Base-by-base conservation (phyloP, 2,329 filamentous ascomycete genomes). In the Cercospora berteroae region DNA sequence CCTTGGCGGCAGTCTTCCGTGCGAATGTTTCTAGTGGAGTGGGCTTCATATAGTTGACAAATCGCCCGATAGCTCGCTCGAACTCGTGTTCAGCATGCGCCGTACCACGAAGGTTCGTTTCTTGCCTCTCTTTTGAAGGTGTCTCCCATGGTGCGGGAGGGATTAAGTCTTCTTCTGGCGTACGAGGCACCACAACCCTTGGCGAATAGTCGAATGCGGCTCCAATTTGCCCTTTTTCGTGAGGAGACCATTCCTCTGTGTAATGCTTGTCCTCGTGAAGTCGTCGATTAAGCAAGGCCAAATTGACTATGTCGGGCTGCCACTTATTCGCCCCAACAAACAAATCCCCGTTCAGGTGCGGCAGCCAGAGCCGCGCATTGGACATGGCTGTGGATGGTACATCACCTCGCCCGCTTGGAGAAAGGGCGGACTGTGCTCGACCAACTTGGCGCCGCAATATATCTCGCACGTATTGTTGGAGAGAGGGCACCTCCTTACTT, bases 1-100 rank as follows among this genome's bases (percentile, higher is more conserved):
- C 75, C 7, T 78, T 67, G 25, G 77, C 72, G 16, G 82, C 67
- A 4, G 76, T 73, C 61, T 72, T 72, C 39, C 80, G 74, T 5
- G 79, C 80, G 18, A 74, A 69, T 20, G 75, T 70, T 75, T 88
- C 86, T 12, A 72, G 70, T 13, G 69, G 67, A 12, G 77, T 83
- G 13, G 81, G 83, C 20, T 75, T 75, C 65, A 84, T 75, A 68
- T 82, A 86, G 16, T 67, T 63, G 20, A 80, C 79, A 62, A 86
- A 82, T 1, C 79, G 79, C 36, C 71, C 69, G 44, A 87, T 80
- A 74, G 87, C 84, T 64, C 72, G 13, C 65, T 78, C 64, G 72
- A 81, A 66, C 20, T 60, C 20, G 7, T 31, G 4, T n/a, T 29
- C 58, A 8, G 20, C 25, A 23, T 36, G 12, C 6, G 27, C 2